Conservation (phyloP, 108 stramenopile genomes). For the Skeletonema grethae region DNA sequence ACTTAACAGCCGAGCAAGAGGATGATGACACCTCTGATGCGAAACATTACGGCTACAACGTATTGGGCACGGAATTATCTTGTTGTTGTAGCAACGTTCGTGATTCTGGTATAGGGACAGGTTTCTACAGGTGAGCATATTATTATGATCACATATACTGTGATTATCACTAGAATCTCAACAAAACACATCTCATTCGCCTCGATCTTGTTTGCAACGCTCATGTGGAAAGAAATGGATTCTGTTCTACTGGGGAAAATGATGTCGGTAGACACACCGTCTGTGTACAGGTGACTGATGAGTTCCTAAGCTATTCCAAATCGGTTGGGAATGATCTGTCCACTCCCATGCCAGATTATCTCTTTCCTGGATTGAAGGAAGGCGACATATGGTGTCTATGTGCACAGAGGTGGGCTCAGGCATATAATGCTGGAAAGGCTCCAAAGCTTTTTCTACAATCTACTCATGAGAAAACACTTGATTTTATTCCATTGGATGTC, state of each 20-base stretch:
- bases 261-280: conserved; percentile 86
- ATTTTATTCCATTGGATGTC: conserved; percentile 60
- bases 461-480: conserved; percentile 84
- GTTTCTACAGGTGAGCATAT: conserved; percentile 63
- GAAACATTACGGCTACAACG: conserved; percentile 56
- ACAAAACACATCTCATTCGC: not conserved
- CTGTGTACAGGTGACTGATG: conserved; percentile 74
- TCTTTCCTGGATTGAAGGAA: conserved; percentile 79
- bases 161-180: not conserved
- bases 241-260: conserved; percentile 58
- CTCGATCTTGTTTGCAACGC: not conserved
- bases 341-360: conserved; percentile 73
- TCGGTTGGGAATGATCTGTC: conserved; percentile 81
- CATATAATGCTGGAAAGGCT: conserved; percentile 68
- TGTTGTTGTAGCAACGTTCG: conserved; percentile 75
- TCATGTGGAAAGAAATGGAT: not conserved
- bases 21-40: conserved; percentile 8
- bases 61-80: conserved; percentile 65
- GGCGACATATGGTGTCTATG: conserved; percentile 90
- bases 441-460: conserved; percentile 67
- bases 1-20: not conserved
- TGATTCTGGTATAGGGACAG: conserved; percentile 73
- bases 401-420: conserved; percentile 86
- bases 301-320: conserved; percentile 71
- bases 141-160: not conserved